These are phyloP conservation scores for Arachnopeziza araneosa DNA, from an alignment of 2,329 filamentous ascomycete genomes.

Conservation along the genomic window DNA sequence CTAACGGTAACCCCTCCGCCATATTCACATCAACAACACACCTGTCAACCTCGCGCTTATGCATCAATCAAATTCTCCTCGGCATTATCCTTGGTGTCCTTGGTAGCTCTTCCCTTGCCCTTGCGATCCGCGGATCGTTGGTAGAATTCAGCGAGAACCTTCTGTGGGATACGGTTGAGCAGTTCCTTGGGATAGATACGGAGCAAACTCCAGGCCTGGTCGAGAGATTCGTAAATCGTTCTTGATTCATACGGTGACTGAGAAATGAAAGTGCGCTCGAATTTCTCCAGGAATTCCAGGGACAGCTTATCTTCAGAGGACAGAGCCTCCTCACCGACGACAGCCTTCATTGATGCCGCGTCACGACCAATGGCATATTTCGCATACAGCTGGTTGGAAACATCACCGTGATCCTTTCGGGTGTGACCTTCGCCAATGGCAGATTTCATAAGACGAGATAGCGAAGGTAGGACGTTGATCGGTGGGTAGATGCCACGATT, in stretches of 20 bases:
- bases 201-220: conserved; percentile 92
- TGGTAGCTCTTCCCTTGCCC: conserved; percentile 53
- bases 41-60: conserved; percentile 28
- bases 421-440: conserved; percentile 97
- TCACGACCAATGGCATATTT: conserved; percentile 99
- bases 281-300: conserved; percentile 97
- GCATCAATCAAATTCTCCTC: conserved; percentile 59
- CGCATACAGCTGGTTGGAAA: conserved; percentile 98
- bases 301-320: conserved; percentile 96
- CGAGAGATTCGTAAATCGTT: conserved; percentile 86
- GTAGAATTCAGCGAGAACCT: conserved; percentile 79
- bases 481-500: conserved; percentile 98
- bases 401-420: conserved; percentile 93
- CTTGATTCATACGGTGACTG: conserved; percentile 92
- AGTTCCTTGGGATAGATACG: conserved; percentile 97
- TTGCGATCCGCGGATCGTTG: conserved; percentile 61
- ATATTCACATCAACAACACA: not conserved
- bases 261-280: conserved; percentile 89
- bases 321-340: conserved; percentile 95
- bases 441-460: conserved; percentile 99
- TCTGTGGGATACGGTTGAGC: conserved; percentile 88
- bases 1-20: not conserved
- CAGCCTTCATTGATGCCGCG: conserved; percentile 97
- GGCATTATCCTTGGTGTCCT: conserved; percentile 36
- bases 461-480: conserved; percentile 95